Evolutionary conservation across 2,329 filamentous ascomycete genomes (phyloP), one percentile per base, ranked within the genome.

Genomic region (Fusarium chuoi): DNA sequence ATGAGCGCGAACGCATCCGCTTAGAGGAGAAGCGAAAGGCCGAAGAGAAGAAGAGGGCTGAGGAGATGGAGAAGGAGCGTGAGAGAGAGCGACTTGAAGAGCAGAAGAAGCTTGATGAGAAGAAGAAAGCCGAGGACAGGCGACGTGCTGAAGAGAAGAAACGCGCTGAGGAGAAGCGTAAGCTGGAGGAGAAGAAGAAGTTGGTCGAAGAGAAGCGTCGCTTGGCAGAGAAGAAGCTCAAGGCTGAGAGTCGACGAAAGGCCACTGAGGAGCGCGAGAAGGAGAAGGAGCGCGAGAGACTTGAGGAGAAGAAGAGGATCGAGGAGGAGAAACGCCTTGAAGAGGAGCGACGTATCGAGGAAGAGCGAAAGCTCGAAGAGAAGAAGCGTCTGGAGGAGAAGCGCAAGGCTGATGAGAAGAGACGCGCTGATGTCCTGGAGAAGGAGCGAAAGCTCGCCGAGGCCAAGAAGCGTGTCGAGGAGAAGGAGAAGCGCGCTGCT

Each of bases 281-380:
- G 51, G 59, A 62, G 28, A 58, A 63, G 22, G 65, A 68, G 15
- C 26, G 65, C 0, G 62, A 67, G 11, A 52, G 54, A 6, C 41
- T 68, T 1, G 65, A 68, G 24, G 65, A 68, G 46, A 66, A 68
- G 46, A 66, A 61, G 54, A 52, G 65, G 14, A 36, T 68, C 1
- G 65, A 68, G 22, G 63, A 68, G 30, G 65, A 68, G 35, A 65
- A 58, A 11, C 45, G 63, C 7, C 54, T 68, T 18, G 59, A 62
- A n/a, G 59, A 62, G 33, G 51, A 62, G 24, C 26, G 59, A 62
- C 51, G 30, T 9, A 44, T 62, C 3, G 65, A 68, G 36, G 65
- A 68, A 6, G 63, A 68, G 41, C 42, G 65, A 41, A 67, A 67
- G 62, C 65, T 68, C 3, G 62, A 68, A 22, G 65, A 68, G 63